These are phyloP conservation scores for Verticillium nonalfalfae DNA, from an alignment of 2,329 filamentous ascomycete genomes.

Conservation along the genomic window DNA sequence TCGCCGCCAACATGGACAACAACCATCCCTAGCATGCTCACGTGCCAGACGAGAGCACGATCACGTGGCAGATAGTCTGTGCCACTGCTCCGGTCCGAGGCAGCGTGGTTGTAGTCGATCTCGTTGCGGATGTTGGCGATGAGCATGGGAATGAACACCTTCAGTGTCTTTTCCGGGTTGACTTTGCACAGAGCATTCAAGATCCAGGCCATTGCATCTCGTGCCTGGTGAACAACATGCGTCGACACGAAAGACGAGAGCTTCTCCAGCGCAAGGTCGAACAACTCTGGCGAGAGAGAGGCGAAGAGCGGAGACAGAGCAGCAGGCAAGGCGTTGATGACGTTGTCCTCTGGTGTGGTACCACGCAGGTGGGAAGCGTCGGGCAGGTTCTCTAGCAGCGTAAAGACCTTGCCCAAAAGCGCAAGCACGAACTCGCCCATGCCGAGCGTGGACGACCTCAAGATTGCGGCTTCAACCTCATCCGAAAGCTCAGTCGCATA, in stretches of 20 bases:
- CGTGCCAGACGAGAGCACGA: slow-evolving; percentile 89
- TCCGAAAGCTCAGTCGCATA: slow-evolving; percentile 78
- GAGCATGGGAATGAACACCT: slow-evolving; percentile 83
- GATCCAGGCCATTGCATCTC: slow-evolving; percentile 98
- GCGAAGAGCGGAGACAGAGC: slow-evolving; percentile 87
- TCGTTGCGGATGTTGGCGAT: slow-evolving; percentile 90
- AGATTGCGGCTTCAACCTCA: slow-evolving; percentile 78
- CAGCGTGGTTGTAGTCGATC: slow-evolving; percentile 94
- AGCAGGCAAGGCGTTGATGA: slow-evolving; percentile 90
- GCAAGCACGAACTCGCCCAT: slow-evolving; percentile 90
- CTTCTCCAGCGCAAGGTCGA: slow-evolving; percentile 87
- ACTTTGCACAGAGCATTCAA: slow-evolving; percentile 95
- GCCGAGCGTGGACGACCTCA: slow-evolving; percentile 89
- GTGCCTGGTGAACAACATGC: slow-evolving; percentile 93
- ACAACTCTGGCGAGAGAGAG: slow-evolving; percentile 85
- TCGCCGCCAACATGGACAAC: slow-evolving; percentile 92
- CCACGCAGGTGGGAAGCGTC: slow-evolving; percentile 83
- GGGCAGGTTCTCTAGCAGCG: slow-evolving; percentile 87
- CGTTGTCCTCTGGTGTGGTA: slow-evolving; percentile 91
- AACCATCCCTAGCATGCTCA: slow-evolving; percentile 96
- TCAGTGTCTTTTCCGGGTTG: slow-evolving; percentile 87
- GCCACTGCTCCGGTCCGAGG: slow-evolving; percentile 88
- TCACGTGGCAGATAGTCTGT: slow-evolving; percentile 91
- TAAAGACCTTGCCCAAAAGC: slow-evolving; percentile 91
- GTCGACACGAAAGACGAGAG: slow-evolving; percentile 85